Evolutionary conservation across 768 basidiomycete genomes (phyloP), one percentile per base, ranked within the genome.

Genomic region (Antrodiella citrinella): DNA sequence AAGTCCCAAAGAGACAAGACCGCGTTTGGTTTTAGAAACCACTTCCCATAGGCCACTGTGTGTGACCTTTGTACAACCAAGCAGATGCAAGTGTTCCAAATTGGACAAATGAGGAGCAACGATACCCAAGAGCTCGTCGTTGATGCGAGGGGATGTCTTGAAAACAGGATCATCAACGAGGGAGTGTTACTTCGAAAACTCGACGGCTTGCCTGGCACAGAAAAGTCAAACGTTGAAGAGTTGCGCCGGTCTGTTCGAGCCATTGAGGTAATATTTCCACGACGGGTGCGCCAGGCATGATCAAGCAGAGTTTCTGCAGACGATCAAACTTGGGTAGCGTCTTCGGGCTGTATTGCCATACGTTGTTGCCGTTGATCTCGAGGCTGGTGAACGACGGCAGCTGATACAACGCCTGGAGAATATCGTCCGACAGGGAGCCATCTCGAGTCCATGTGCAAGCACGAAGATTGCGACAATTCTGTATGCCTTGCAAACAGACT

Each of bases 401-500:
- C 10, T 59, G 43, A 4, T 64, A 64, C 4, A 91, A 65, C 15
- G 77, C 74, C n/a, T 68, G 54, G 7, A 91, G 70, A 26, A 87
- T 75, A 0, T 68, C 66, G 3, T 81, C 76, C 38, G 70, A 78
- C 19, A 91, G 65, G 3, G 89, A 81, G 3, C 87, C 84, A 55
- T 90, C 84, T 40, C 88, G 77, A 9, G 89, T 91, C 87, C 87
- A 91, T 3, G 79, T 78, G 58, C 84, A 89, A 4, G 78, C 70
- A 41, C 57, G 68, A 10, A 91, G 72, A 52, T 79, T 79, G 38
- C 64, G 58, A 57, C 86, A 87, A 58, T 88, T 84, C 44, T 63
- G 60, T 12, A 90, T 63, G 0, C 78, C 87, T 44, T 52, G 59
- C 4, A 74, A 47, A 44, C 84, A 78, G 7, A 66, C 54, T 4